A percentile compares a stretch with the other conserved stretches of the same genome.
Conservation (phyloP, 257 asterid species). For the Datura wrightii region DNA sequence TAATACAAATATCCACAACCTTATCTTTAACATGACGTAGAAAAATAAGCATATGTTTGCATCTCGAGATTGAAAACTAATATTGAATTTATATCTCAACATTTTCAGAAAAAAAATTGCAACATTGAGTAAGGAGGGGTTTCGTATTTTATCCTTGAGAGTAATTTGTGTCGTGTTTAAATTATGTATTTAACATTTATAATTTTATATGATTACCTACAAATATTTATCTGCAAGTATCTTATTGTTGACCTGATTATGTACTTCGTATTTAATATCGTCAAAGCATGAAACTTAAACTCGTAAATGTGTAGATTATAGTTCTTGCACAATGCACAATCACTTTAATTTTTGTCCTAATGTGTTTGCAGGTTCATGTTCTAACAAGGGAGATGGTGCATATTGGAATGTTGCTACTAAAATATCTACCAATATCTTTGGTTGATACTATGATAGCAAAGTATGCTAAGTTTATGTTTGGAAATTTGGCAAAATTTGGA, state of each 20-base stretch:
- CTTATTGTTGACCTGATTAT: not conserved
- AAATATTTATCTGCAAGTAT: not conserved
- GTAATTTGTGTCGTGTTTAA: not conserved
- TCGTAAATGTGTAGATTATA: not conserved
- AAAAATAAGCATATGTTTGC: too few relatives aligned
- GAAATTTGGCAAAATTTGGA: conserved; percentile 51
- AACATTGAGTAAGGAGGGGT: not conserved
- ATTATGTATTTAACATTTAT: not conserved
- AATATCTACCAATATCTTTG: conserved; percentile 26
- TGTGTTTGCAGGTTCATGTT: conserved; percentile 51
- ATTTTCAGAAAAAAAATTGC: not conserved
- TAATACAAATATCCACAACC: not conserved
- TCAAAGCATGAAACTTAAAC: not conserved
- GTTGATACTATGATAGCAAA: conserved; percentile 44
- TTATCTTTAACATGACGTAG: too few relatives aligned
- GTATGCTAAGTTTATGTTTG: conserved; percentile 33
- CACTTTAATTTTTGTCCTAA: not conserved
- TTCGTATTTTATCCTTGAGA: not conserved
- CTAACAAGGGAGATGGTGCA: conserved; percentile 46
- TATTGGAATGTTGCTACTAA: conserved; percentile 48
- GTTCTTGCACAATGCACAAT: too few relatives aligned
- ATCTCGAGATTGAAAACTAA: not conserved
- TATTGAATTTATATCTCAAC: not conserved
- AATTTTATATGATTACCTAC: not conserved
- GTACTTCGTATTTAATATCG: not conserved